Conservation (phyloP, 495 filamentous ascomycete genomes). For the Neurospora sublineolata region DNA sequence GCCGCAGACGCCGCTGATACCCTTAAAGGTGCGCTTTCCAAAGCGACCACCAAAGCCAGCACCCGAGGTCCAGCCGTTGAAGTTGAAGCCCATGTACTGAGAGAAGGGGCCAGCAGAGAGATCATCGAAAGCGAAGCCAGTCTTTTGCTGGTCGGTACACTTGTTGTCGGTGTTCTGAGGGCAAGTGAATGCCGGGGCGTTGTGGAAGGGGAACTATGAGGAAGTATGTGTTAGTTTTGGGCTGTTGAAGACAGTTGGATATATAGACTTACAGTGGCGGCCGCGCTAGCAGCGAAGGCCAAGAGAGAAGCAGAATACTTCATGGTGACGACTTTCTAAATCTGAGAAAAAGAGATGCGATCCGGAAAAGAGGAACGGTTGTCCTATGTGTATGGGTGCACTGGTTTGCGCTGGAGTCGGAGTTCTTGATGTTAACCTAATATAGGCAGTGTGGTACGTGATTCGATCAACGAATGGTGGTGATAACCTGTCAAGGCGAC, state of each 20-base stretch:
- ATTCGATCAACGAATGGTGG: constrained; percentile 15
- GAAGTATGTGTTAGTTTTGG: constrained; percentile 10
- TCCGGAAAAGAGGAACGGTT: constrained; percentile 8
- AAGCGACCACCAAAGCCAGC: constrained; percentile 40
- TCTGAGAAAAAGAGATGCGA: constrained; percentile 3
- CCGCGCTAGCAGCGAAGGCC: constrained; percentile 45
- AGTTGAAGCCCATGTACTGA: constrained; percentile 59
- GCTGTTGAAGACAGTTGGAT: background rate
- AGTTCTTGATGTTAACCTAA: background rate
- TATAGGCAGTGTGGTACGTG: background rate
- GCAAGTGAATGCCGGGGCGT: constrained; percentile 49
- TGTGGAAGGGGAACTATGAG: constrained; percentile 38
- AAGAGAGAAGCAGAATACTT: constrained; percentile 37
- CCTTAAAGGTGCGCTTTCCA: constrained; percentile 41
- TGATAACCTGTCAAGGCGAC: background rate
- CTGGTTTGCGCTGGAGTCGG: background rate
- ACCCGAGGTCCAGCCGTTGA: constrained; percentile 57
- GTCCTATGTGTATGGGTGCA: background rate
- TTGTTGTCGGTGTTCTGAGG: constrained; percentile 67
- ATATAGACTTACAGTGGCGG: constrained; percentile 40
- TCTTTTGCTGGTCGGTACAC: constrained; percentile 53
- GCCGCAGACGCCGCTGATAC: constrained; percentile 48
- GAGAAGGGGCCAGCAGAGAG: constrained; percentile 51
- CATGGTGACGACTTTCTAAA: constrained; percentile 27
- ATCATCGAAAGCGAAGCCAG: constrained; percentile 61